These are phyloP conservation scores for Incumbomyces delicatus DNA, from an alignment of 2,329 filamentous ascomycete species.

Conservation along the genomic window DNA sequence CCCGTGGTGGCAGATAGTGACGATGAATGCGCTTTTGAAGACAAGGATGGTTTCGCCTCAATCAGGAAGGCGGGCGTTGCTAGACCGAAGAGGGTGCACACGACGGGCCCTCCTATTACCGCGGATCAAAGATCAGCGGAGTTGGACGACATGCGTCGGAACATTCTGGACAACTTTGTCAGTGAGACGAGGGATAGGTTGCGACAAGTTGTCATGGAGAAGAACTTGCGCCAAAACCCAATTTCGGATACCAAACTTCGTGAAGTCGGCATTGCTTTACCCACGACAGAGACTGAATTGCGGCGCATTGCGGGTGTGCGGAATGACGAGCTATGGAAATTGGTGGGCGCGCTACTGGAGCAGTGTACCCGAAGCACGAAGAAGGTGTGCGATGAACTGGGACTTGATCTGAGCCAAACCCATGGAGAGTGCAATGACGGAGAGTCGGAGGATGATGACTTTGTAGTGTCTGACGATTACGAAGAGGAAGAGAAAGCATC, in stretches of 20 bases:
- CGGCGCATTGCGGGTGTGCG: slow-evolving; percentile 33
- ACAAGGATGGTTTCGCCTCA: slow-evolving; percentile 16
- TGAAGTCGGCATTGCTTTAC: slow-evolving; percentile 40
- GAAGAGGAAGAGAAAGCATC: slow-evolving; percentile 11
- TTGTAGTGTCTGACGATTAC: slow-evolving; percentile 15
- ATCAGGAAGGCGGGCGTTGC: slow-evolving; percentile 24
- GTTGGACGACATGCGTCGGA: slow-evolving; percentile 34
- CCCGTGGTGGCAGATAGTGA: slow-evolving; percentile 10
- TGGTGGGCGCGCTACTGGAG: slow-evolving; percentile 35
- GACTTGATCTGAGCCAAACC: slow-evolving; percentile 12
- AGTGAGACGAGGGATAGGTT: slow-evolving; percentile 34
- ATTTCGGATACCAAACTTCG: slow-evolving; percentile 38
- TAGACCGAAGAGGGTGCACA: slow-evolving; percentile 13
- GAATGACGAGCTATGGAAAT: slow-evolving; percentile 31
- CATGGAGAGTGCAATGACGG: slow-evolving; percentile 40
- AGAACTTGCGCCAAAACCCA: slow-evolving; percentile 35
- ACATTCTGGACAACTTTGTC: slow-evolving; percentile 40
- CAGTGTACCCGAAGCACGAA: slow-evolving; percentile 13
- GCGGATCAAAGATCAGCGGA: slow-evolving; percentile 32
- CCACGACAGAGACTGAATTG: slow-evolving; percentile 33
- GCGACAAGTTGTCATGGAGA: slow-evolving; percentile 33
- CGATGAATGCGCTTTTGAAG: slow-evolving; percentile 33
- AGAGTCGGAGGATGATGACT: slow-evolving; percentile 26
- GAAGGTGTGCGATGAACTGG: slow-evolving; percentile 2
- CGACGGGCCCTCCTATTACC: slow-evolving; percentile 36